Conservation (phyloP, 345 rosid genomes). For the Heritiera littoralis region DNA sequence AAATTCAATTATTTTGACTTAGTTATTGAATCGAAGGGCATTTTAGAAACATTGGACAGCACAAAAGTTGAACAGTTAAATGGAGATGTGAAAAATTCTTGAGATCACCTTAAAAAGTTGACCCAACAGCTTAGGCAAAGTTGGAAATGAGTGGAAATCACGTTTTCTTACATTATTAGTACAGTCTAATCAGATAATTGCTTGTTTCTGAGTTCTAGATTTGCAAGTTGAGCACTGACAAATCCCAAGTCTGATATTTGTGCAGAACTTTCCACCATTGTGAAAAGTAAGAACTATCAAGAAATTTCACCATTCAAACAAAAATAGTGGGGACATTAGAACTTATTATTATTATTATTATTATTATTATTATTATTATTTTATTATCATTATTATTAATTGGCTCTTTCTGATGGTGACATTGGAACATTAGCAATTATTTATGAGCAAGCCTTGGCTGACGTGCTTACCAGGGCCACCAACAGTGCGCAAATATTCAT, state of each 20-base stretch:
- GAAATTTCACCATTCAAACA: background rate
- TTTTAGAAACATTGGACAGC: background rate
- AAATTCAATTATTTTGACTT: too few species aligned
- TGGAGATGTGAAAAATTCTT: background rate
- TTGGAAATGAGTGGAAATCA: slow-evolving; percentile 7
- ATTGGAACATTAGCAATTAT: slow-evolving; percentile 15
- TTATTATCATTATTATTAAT: background rate
- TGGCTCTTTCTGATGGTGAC: slow-evolving; percentile 16
- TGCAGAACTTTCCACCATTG: background rate
- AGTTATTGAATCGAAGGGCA: background rate
- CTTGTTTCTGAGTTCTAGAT: background rate
- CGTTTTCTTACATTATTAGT: background rate
- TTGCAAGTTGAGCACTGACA: slow-evolving; percentile 12
- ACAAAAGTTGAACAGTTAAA: background rate
- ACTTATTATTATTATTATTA: background rate
- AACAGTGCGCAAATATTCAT: background rate
- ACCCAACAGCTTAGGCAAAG: background rate
- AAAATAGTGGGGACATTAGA: background rate
- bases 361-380: background rate
- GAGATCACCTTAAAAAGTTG: background rate
- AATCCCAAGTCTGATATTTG: background rate
- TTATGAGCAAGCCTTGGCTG: slow-evolving; percentile 13
- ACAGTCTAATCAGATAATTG: background rate
- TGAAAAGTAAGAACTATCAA: background rate
- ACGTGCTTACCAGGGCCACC: background rate